These are phyloP conservation scores for Avicennia marina DNA, from an alignment of 257 asterid species.

Conservation along the genomic window DNA sequence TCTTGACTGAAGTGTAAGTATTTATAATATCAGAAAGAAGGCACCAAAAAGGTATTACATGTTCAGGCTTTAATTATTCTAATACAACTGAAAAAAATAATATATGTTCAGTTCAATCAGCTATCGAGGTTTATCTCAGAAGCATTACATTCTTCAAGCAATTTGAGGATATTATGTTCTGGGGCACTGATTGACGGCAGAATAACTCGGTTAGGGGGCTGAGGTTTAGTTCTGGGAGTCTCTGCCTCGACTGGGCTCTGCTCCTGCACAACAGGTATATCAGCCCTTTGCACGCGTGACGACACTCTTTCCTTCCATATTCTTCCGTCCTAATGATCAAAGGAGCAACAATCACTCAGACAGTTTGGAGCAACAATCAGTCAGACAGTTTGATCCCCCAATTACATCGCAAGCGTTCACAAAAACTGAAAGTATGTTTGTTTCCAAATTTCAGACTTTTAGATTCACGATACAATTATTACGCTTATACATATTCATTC, in stretches of 20 bases:
- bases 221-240: conserved; percentile 39
- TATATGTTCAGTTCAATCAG: not conserved
- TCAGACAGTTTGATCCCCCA: not conserved
- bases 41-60: too few relatives aligned
- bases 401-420: not conserved
- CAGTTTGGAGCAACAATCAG: not conserved
- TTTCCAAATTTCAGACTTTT: too few relatives aligned
- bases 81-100: not conserved
- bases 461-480: too few relatives aligned
- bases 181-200: conserved; percentile 57
- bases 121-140: conserved; percentile 27
- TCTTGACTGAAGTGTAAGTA: too few relatives aligned
- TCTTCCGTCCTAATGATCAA: conserved; percentile 66
- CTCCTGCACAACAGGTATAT: conserved; percentile 39
- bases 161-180: conserved; percentile 41
- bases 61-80: conserved; percentile 13
- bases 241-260: conserved; percentile 26
- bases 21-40: too few relatives aligned
- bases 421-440: too few relatives aligned
- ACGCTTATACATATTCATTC: too few relatives aligned
- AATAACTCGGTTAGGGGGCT: conserved; percentile 47
- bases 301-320: conserved; percentile 94
- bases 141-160: conserved; percentile 46
- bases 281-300: conserved; percentile 43
- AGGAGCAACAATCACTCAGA: not conserved